These are phyloP conservation scores for Stagonosporopsis cucurbitacearum DNA, from an alignment of 2,329 filamentous ascomycete species.

Conservation along the genomic window DNA sequence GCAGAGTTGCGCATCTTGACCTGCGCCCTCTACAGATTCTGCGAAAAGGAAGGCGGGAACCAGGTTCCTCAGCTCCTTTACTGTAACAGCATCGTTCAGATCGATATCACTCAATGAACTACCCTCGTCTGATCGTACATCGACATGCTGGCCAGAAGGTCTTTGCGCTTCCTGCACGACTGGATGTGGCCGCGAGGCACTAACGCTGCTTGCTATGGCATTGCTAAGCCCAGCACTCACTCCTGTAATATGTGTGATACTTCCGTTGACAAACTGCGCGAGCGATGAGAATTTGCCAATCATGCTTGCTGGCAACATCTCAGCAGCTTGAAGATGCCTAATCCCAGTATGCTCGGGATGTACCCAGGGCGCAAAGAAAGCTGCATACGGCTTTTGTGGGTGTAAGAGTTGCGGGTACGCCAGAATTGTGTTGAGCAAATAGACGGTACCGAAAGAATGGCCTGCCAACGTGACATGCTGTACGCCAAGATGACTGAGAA, in stretches of 20 bases:
- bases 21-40: slow-evolving; percentile 24
- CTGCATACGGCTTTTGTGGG: slow-evolving; percentile 24
- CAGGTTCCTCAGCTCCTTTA: slow-evolving; percentile 18
- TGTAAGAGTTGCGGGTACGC: slow-evolving; percentile 28
- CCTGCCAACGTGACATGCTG: slow-evolving; percentile 25
- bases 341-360: slow-evolving; percentile 28
- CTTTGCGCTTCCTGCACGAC: background rate
- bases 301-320: slow-evolving; percentile 22
- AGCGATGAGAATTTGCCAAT: slow-evolving; percentile 25
- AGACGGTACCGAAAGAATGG: slow-evolving; percentile 33
- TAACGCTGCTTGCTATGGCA: slow-evolving; percentile 2
- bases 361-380: slow-evolving; percentile 36
- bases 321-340: slow-evolving; percentile 17
- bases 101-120: background rate
- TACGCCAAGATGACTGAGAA: slow-evolving; percentile 30
- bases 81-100: slow-evolving; percentile 8
- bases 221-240: slow-evolving; percentile 13
- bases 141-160: background rate
- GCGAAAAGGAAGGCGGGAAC: slow-evolving; percentile 27
- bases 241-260: slow-evolving; percentile 19
- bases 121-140: background rate
- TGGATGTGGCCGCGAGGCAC: background rate
- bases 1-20: slow-evolving; percentile 28
- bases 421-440: slow-evolving; percentile 29
- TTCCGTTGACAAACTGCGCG: slow-evolving; percentile 22